Conservation (phyloP, 2,329 filamentous ascomycete genomes). For the Fusarium guadeloupense region DNA sequence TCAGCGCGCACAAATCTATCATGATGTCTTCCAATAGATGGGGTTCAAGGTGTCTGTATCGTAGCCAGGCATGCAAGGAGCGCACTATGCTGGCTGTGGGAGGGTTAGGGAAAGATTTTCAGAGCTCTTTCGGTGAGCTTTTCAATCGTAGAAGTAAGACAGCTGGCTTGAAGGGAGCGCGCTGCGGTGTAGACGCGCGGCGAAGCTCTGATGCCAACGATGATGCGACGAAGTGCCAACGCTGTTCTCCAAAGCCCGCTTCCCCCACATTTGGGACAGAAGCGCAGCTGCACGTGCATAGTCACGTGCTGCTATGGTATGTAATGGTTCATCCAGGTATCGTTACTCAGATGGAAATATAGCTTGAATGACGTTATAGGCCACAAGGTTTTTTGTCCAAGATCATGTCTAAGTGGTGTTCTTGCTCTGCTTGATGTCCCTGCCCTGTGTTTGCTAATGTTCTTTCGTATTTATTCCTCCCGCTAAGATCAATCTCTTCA, state of each 20-base stretch:
- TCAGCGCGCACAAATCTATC: slow-evolving; percentile 52
- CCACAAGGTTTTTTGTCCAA: neutral
- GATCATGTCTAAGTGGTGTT: too few relatives aligned
- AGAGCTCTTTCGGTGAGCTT: slow-evolving; percentile 19
- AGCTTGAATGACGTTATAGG: neutral
- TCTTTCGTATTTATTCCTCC: too few relatives aligned
- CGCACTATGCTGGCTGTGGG: slow-evolving; percentile 25
- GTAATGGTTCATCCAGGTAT: too few relatives aligned
- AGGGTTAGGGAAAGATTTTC: slow-evolving; percentile 1
- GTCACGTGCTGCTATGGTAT: too few relatives aligned
- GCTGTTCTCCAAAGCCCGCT: slow-evolving; percentile 38
- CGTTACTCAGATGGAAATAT: neutral
- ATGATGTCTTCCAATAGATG: slow-evolving; percentile 50
- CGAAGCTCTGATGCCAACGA: slow-evolving; percentile 41
- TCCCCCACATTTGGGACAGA: slow-evolving; percentile 37
- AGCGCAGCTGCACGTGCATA: slow-evolving; percentile 21
- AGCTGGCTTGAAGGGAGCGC: slow-evolving; percentile 19
- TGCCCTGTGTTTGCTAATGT: too few relatives aligned
- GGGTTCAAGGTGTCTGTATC: slow-evolving; percentile 37
- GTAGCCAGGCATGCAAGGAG: slow-evolving; percentile 38
- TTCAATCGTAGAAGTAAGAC: slow-evolving; percentile 19
- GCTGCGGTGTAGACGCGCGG: slow-evolving; percentile 34
- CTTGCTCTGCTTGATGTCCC: too few relatives aligned
- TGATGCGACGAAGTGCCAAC: slow-evolving; percentile 45
- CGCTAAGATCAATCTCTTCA: too few relatives aligned